Conservation (phyloP, 208 protist genomes). For the Leptomonas seymouri region DNA sequence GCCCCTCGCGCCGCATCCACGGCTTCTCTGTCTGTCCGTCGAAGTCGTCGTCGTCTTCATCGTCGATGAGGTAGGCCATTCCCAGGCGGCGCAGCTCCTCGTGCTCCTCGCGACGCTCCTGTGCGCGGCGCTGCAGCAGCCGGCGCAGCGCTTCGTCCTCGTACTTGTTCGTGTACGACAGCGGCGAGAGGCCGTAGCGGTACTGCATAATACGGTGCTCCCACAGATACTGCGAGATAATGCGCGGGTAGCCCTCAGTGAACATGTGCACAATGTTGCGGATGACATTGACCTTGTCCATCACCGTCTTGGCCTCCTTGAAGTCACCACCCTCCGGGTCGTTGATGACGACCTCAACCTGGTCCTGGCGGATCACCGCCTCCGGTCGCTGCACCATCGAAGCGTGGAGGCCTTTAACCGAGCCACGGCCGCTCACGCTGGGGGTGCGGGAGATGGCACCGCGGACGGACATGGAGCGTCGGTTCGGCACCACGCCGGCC, state of each 20-base stretch:
- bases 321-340: conserved; percentile 90
- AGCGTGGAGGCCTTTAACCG: conserved; percentile 31
- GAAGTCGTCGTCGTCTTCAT: conserved; percentile 30
- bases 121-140: conserved; percentile 52
- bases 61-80: conserved; percentile 43
- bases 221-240: conserved; percentile 91
- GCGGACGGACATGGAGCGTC: conserved; percentile 37
- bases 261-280: conserved; percentile 93
- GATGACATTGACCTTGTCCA: conserved; percentile 61
- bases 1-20: conserved; percentile 52
- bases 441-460: conserved; percentile 16
- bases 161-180: conserved; percentile 85
- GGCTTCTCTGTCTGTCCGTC: conserved; percentile 27
- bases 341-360: conserved; percentile 68
- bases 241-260: conserved; percentile 88
- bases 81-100: conserved; percentile 44
- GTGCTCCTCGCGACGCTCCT: conserved; percentile 46
- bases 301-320: conserved; percentile 48
- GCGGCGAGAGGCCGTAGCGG: conserved; percentile 70
- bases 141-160: conserved; percentile 73
- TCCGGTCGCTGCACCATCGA: conserved; percentile 32
- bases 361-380: conserved; percentile 13
- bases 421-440: conserved; percentile 30
- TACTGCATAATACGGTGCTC: conserved; percentile 78
- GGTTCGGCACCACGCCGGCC: conserved; percentile 75